Percentiles rank a stretch among this genome's conserved stretches.
phyloP scores from a whole-genome alignment of 768 basidiomycete species.

The Russula olivacea region DNA sequence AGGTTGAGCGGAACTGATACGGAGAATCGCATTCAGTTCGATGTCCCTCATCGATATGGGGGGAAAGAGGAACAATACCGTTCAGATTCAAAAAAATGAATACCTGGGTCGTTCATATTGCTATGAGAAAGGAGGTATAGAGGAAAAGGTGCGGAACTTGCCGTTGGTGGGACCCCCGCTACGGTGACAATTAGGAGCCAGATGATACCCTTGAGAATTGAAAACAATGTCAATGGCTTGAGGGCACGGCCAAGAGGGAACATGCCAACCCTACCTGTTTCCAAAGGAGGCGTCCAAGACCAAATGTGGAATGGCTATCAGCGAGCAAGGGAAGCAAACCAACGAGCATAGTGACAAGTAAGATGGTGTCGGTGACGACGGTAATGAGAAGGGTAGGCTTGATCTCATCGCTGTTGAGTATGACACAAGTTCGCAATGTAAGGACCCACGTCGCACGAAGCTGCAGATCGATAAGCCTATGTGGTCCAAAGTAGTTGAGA shows the following conservation, averaged over 20 bases:
- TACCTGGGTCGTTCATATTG: not conserved
- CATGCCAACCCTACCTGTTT: not conserved
- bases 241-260: not conserved
- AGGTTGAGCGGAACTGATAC: not conserved
- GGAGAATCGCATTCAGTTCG: not conserved
- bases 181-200: not conserved
- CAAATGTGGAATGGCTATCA: not conserved
- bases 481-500: not conserved
- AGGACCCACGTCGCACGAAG: not conserved
- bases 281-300: not conserved
- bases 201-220: not conserved
- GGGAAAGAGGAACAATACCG: not conserved
- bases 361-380: not conserved
- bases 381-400: not conserved
- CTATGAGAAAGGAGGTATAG: not conserved
- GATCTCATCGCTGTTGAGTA: not conserved
- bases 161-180: slow-evolving; percentile 2
- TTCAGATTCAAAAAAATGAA: slow-evolving; percentile 12
- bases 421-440: not conserved
- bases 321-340: not conserved
- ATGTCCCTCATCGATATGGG: not conserved
- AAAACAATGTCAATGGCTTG: not conserved
- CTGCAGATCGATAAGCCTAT: not conserved
- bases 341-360: not conserved
- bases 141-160: not conserved